phyloP scores from a whole-genome alignment of 129 eudicot genomes.

The Pseudognaphalium luteoalbum region DNA sequence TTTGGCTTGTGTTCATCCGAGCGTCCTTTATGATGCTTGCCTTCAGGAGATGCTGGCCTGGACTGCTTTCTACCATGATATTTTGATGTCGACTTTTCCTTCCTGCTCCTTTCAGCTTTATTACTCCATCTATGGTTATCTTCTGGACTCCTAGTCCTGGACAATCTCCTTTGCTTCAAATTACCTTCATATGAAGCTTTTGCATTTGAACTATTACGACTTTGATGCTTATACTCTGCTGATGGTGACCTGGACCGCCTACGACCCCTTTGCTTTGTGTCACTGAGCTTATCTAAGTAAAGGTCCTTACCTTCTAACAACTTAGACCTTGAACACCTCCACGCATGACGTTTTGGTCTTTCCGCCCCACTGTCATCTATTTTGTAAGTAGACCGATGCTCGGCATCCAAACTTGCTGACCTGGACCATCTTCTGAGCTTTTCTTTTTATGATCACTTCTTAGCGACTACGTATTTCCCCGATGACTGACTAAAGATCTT shows the following conservation, averaged over 20 bases:
- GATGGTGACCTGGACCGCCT: slow-evolving; percentile 72
- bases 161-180: slow-evolving; percentile 46
- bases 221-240: slow-evolving; percentile 43
- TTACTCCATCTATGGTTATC: slow-evolving; percentile 46
- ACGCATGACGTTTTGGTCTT: slow-evolving; percentile 52
- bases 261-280: slow-evolving; percentile 50
- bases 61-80: slow-evolving; percentile 52
- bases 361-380: slow-evolving; percentile 42
- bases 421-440: slow-evolving; percentile 61
- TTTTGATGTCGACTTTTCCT: slow-evolving; percentile 47
- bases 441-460: slow-evolving; percentile 40
- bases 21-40: slow-evolving; percentile 38
- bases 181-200: slow-evolving; percentile 40
- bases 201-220: slow-evolving; percentile 26
- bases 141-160: slow-evolving; percentile 58
- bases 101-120: slow-evolving; percentile 48
- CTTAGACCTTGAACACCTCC: slow-evolving; percentile 68
- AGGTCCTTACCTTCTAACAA: slow-evolving; percentile 57
- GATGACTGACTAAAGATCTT: slow-evolving; percentile 62
- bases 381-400: slow-evolving; percentile 49
- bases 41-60: slow-evolving; percentile 59
- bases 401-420: slow-evolving; percentile 63
- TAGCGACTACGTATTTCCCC: neutral
- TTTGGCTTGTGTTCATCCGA: slow-evolving; percentile 46
- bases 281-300: slow-evolving; percentile 45